Base-by-base conservation (phyloP, 495 filamentous ascomycete species). In the Penicillium waksmanii region DNA sequence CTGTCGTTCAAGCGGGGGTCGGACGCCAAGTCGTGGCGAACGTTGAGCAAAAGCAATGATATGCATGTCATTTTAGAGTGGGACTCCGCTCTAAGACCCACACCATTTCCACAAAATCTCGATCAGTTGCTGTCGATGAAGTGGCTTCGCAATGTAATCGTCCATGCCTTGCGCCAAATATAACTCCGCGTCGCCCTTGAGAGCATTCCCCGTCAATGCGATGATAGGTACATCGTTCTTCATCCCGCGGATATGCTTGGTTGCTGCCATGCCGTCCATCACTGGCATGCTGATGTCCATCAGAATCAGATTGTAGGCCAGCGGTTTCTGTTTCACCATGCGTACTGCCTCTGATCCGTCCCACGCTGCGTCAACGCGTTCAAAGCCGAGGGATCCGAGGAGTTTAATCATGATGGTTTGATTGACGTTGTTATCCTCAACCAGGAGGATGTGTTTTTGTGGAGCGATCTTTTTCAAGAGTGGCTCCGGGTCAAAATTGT, bases 211-310 rank as follows among this genome's bases (percentile, higher is more conserved):
- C 0, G 86, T 88, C 71, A 89, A 79, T 51, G 86, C 86, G 33
- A 88, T 76, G 38, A 89, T 87, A 17, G 86, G 85, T 3, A 84
- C 74, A 17, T 73, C 67, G 1, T 80, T 63, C 1, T 68, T 69
- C 58, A 88, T 79, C 12, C 74, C 70, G 12, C 88, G 80, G 52
- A 91, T 89, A 8, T 79, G 74, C 5, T 77, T 75, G 1, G 88
- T 89, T 10, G 88, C 82, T 44, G 81, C 83, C 34, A 90, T 71
- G 5, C 88, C 88, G 56, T 89, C 83, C 77, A 91, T 83, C 0
- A 91, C 70, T 0, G 89, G 89, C 89, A 93, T 92, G 58, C 80
- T 84, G 53, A 92, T 85, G 58, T 90, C 87, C 76, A 80, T 80
- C 43, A 88, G 65, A 6, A 88, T 80, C 13, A 82, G 38, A 52